Conservation (phyloP, 345 rosid species). For the Sonneratia caseolaris region DNA sequence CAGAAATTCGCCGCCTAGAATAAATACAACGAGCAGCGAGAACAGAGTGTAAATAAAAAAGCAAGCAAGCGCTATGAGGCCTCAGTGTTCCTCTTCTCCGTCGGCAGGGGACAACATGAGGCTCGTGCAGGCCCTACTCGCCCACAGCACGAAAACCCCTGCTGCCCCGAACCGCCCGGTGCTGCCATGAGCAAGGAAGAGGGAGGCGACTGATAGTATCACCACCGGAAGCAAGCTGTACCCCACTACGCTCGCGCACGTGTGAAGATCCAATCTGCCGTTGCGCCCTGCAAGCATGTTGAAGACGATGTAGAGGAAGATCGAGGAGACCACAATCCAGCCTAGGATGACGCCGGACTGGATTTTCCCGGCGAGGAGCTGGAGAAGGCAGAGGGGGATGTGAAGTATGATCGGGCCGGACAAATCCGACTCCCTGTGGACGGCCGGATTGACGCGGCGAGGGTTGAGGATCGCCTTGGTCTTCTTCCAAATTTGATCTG, state of each 20-base stretch:
- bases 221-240: slow-evolving; percentile 80
- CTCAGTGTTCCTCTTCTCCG: slow-evolving; percentile 88
- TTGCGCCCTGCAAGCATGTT: slow-evolving; percentile 92
- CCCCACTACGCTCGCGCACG: slow-evolving; percentile 85
- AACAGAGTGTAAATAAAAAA: slow-evolving; percentile 85
- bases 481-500: slow-evolving; percentile 91
- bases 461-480: slow-evolving; percentile 81
- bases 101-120: slow-evolving; percentile 77
- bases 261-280: slow-evolving; percentile 75
- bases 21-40: slow-evolving; percentile 91
- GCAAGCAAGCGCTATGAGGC: slow-evolving; percentile 84
- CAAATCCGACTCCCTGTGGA: slow-evolving; percentile 76
- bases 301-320: slow-evolving; percentile 73
- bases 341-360: slow-evolving; percentile 89
- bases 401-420: slow-evolving; percentile 82
- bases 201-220: slow-evolving; percentile 59
- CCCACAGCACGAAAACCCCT: slow-evolving; percentile 69
- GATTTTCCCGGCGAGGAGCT: slow-evolving; percentile 82
- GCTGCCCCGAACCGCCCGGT: slow-evolving; percentile 38
- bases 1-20: slow-evolving; percentile 26
- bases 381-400: slow-evolving; percentile 71
- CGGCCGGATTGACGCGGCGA: slow-evolving; percentile 49
- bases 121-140: slow-evolving; percentile 61
- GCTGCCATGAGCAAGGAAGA: slow-evolving; percentile 67
- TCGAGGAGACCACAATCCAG: slow-evolving; percentile 89